Base-by-base conservation (phyloP, 192 early-diverging fungal species). In the Podila epigama region DNA sequence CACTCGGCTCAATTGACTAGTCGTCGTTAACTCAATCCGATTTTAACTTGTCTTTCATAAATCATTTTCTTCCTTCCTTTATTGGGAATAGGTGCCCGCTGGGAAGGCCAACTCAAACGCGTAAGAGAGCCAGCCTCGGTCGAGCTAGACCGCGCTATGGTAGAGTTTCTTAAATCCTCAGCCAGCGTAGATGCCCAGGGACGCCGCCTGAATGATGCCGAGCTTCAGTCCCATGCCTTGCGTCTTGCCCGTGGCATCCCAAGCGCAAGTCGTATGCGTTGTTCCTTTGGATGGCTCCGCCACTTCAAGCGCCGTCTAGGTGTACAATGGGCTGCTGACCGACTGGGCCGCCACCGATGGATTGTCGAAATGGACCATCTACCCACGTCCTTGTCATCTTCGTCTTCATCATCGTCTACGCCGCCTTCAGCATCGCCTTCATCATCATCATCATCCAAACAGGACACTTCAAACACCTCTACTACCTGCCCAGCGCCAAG, bases 41-140 rank as follows among this genome's bases (percentile, higher is more conserved):
- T 20, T 12, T 22, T 22, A 51, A 51, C 22, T 51, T n/a, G 18
- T n/a, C 22, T 51, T 35, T 57, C 55, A 48, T 48, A 18, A 20
- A 48, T 22, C 20, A 18, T 48, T 51, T 51, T 51, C 18, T n/a
- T 51, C 22, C 16, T 22, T 39, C 34, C 11, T 54, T 34, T 28
- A 32, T 20, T 53, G 58, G 44, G n/a, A n/a, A n/a, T 44, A 51
- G 73, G 73, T 2, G 54, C 73, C 9, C 53, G 66, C 58, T 77
- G 73, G 73, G 73, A 77, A 35, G 73, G 73, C 15, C 73, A 77
- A 55, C 66, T 77, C 50, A 77, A 77, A 66, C 73, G 73, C 60
- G 73, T 77, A 60, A 41, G 73, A 60, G 73, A 77, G 44, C 73
- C 73, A 20, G 73, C 73, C 31, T 77, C 73, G 66, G 73, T 77